Conservation (phyloP, 2,329 filamentous ascomycete genomes). For the Exophiala calicioides region DNA sequence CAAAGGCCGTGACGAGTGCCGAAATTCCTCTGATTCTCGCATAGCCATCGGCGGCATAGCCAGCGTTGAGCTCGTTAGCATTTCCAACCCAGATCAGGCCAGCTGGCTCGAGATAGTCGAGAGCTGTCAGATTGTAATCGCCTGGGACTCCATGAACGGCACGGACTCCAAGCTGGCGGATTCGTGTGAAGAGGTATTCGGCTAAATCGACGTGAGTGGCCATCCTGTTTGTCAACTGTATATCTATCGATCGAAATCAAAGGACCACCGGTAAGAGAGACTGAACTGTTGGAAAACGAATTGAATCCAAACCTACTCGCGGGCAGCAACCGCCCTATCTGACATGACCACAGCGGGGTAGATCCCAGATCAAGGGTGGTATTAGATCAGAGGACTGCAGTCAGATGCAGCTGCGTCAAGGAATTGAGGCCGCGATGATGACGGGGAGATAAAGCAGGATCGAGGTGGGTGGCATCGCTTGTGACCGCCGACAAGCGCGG, state of each 20-base stretch:
- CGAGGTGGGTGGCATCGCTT: background rate
- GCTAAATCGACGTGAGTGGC: slow-evolving; percentile 44
- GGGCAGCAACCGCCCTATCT: background rate
- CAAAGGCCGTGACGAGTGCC: slow-evolving; percentile 58
- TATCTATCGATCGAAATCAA: background rate
- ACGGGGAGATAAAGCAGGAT: background rate
- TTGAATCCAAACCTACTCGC: too few species aligned
- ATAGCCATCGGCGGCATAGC: slow-evolving; percentile 79
- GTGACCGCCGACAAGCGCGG: background rate
- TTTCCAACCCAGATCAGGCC: slow-evolving; percentile 62
- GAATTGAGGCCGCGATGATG: slow-evolving; percentile 4
- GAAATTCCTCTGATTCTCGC: slow-evolving; percentile 56
- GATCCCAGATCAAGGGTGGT: background rate
- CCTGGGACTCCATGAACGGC: slow-evolving; percentile 56
- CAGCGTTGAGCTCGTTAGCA: slow-evolving; percentile 63
- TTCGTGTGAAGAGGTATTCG: slow-evolving; percentile 53
- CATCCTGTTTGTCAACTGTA: slow-evolving; percentile 5
- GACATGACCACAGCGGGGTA: background rate
- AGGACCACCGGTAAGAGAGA: too few species aligned
- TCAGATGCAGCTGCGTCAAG: background rate
- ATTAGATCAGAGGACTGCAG: background rate
- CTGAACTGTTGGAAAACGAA: too few species aligned
- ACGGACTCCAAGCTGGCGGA: slow-evolving; percentile 52
- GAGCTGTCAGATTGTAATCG: slow-evolving; percentile 46
- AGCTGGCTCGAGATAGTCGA: slow-evolving; percentile 59